These are phyloP conservation scores for Lagenaria siceraria DNA, from an alignment of 306 rosid genomes.

Conservation along the genomic window DNA sequence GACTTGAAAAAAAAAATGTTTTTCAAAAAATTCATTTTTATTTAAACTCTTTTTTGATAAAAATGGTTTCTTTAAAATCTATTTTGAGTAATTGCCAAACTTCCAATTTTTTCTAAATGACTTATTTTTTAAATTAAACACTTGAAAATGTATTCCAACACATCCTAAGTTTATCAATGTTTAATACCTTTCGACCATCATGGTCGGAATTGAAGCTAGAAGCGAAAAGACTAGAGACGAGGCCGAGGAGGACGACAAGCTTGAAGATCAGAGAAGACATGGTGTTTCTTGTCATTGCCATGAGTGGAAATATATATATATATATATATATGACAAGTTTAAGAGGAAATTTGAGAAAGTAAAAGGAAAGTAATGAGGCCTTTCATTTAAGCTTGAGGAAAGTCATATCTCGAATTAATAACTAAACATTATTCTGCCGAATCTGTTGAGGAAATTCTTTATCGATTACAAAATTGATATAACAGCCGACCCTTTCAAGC, in stretches of 20 bases:
- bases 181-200: background rate
- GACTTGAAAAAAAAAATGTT: too few relatives aligned
- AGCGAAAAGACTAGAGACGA: background rate
- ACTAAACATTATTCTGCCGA: background rate
- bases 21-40: too few relatives aligned
- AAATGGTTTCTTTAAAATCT: too few relatives aligned
- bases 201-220: background rate
- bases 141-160: too few relatives aligned
- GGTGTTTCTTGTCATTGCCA: background rate
- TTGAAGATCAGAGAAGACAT: background rate
- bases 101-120: too few relatives aligned
- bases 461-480: background rate
- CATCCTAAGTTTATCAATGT: background rate
- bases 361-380: background rate
- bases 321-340: background rate
- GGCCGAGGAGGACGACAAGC: background rate
- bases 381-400: background rate
- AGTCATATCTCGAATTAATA: background rate
- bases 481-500: background rate
- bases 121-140: too few relatives aligned
- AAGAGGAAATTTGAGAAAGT: background rate
- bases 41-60: too few relatives aligned
- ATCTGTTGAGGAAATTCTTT: background rate
- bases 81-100: too few relatives aligned
- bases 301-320: background rate